Percentiles rank a stretch among this genome's conserved stretches.
phyloP scores from a whole-genome alignment of 192 early-diverging fungal genomes.

The Blastocladiella britannica region DNA sequence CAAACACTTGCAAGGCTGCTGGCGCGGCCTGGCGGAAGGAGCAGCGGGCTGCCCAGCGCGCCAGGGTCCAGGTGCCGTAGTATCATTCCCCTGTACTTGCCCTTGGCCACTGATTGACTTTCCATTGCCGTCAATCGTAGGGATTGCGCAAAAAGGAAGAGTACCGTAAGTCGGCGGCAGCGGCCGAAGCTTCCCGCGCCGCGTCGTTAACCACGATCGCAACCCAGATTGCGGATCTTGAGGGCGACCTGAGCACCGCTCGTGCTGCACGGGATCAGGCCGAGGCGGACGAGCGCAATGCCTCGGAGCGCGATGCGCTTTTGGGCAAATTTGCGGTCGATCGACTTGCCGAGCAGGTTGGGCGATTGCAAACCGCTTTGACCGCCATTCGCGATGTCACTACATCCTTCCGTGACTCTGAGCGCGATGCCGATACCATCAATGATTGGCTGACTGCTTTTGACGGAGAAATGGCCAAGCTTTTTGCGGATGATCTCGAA shows the following conservation, averaged over 20 bases:
- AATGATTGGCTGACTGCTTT: too few relatives aligned
- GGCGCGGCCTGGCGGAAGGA: slow-evolving; percentile 21
- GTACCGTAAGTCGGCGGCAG: background rate
- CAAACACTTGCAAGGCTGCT: slow-evolving; percentile 49
- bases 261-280: slow-evolving; percentile 10
- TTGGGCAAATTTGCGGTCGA: too few relatives aligned
- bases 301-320: slow-evolving; percentile 11
- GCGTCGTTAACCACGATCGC: slow-evolving; percentile 9
- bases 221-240: slow-evolving; percentile 6
- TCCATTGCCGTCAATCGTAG: background rate
- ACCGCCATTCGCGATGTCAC: too few relatives aligned
- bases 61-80: slow-evolving; percentile 7
- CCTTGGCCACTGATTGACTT: background rate
- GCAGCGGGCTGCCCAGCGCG: slow-evolving; percentile 9
- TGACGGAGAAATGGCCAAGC: too few relatives aligned
- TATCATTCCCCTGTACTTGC: background rate
- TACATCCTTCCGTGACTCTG: too few relatives aligned
- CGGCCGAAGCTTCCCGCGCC: background rate
- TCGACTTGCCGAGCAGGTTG: too few relatives aligned
- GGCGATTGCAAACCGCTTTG: too few relatives aligned
- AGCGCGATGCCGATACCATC: too few relatives aligned
- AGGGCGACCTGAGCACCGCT: slow-evolving; percentile 7
- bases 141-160: slow-evolving; percentile 1
- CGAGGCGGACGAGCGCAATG: slow-evolving; percentile 7
- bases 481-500: too few relatives aligned